These are phyloP conservation scores for Cladorrhinum samala DNA, from an alignment of 495 filamentous ascomycete species.

Conservation along the genomic window DNA sequence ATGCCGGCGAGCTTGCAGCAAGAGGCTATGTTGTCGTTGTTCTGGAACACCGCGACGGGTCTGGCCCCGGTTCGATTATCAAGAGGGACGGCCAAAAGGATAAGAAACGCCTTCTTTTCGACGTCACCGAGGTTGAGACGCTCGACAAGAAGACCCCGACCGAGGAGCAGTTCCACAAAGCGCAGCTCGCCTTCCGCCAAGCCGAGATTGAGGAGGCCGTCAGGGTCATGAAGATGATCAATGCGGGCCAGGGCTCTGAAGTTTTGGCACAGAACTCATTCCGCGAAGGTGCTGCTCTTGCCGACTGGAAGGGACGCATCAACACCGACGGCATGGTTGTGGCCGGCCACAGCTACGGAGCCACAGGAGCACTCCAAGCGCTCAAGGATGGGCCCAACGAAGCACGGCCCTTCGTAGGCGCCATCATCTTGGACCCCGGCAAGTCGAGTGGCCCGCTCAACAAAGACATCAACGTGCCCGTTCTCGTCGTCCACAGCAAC, in stretches of 20 bases:
- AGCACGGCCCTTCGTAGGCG: conserved; percentile 35
- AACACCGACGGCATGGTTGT: conserved; percentile 39
- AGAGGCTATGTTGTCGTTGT: conserved; percentile 47
- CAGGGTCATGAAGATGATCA: conserved; percentile 36
- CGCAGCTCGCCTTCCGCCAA: conserved; percentile 46
- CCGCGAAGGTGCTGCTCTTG: conserved; percentile 26
- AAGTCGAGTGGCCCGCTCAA: conserved; percentile 49
- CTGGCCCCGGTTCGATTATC: conserved; percentile 42
- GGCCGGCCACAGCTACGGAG: conserved; percentile 49
- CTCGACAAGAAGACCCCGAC: conserved; percentile 15
- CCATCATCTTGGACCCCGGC: conserved; percentile 46
- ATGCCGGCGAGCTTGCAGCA: conserved; percentile 47
- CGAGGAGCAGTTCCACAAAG: conserved; percentile 35
- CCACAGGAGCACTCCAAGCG: conserved; percentile 46
- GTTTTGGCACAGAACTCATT: conserved; percentile 30
- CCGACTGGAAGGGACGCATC: conserved; percentile 29
- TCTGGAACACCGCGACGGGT: conserved; percentile 51
- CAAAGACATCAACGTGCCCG: conserved; percentile 41
- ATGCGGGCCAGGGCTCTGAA: conserved; percentile 32
- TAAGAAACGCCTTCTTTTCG: conserved; percentile 24
- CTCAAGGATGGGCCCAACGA: conserved; percentile 34
- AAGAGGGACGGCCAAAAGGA: conserved; percentile 22
- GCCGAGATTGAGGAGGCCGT: conserved; percentile 49
- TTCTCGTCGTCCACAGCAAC: conserved; percentile 45
- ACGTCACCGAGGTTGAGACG: conserved; percentile 24